Evolutionary conservation across 805 yeast genomes (phyloP).

Genomic region (Ogataea haglerorum): DNA sequence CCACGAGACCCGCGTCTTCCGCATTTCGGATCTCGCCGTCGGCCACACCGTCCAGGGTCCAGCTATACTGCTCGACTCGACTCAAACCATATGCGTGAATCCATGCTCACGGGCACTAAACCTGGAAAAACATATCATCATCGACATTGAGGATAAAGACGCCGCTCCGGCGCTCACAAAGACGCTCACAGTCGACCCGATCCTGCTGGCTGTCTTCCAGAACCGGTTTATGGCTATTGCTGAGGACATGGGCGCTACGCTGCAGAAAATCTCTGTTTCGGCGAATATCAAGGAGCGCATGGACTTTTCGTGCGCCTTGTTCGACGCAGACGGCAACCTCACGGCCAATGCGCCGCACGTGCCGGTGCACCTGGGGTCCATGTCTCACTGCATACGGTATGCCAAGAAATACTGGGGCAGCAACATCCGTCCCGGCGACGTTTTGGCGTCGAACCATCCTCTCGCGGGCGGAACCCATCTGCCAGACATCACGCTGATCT

Average conservation of each 20-base stretch:
- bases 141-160: constrained; percentile 19
- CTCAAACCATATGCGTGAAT: constrained; percentile 35
- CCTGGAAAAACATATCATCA: constrained; percentile 33
- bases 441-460: constrained; percentile 11
- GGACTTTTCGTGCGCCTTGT: constrained; percentile 12
- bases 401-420: constrained; percentile 13
- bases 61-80: constrained; percentile 33
- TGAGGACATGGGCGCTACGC: constrained; percentile 11
- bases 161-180: constrained; percentile 37
- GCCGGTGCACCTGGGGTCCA: constrained; percentile 12
- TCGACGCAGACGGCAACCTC: constrained; percentile 12
- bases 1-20: constrained; percentile 44
- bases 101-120: constrained; percentile 31
- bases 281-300: constrained; percentile 13
- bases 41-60: constrained; percentile 49
- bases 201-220: constrained; percentile 11
- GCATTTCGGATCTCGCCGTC: constrained; percentile 27
- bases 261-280: constrained; percentile 10
- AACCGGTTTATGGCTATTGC: constrained; percentile 13
- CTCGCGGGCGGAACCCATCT: constrained; percentile 11
- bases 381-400: constrained; percentile 11
- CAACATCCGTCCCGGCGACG: constrained; percentile 9
- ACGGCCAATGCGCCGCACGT: constrained; percentile 13
- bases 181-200: constrained; percentile 6
- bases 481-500: constrained; percentile 11